phyloP scores from a whole-genome alignment of 2,329 filamentous ascomycete species.

The Gaeumannomyces tritici region DNA sequence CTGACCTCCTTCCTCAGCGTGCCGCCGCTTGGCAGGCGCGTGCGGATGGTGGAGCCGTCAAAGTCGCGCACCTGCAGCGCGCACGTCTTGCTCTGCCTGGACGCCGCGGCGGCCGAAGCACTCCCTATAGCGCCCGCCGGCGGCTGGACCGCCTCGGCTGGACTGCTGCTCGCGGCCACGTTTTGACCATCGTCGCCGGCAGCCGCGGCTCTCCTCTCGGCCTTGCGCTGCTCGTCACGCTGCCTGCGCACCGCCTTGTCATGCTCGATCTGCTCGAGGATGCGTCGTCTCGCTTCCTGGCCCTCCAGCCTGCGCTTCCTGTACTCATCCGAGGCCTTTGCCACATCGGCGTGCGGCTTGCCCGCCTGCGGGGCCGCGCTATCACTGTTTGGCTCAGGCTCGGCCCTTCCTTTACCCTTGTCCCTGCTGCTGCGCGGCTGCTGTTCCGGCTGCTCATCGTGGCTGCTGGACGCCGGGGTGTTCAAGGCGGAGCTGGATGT shows the following conservation, averaged over 20 bases:
- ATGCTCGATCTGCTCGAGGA: slow-evolving; percentile 66
- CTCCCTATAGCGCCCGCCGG: slow-evolving; percentile 15
- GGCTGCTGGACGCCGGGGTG: slow-evolving; percentile 10
- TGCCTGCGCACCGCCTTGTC: slow-evolving; percentile 62
- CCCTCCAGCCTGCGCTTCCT: slow-evolving; percentile 57
- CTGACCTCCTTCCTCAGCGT: slow-evolving; percentile 60
- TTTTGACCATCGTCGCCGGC: background rate
- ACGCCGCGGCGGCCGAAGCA: slow-evolving; percentile 15
- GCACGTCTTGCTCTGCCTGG: slow-evolving; percentile 26
- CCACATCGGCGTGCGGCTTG: slow-evolving; percentile 20
- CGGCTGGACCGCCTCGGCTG: background rate
- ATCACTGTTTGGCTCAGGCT: slow-evolving; percentile 7
- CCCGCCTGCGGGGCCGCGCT: slow-evolving; percentile 14
- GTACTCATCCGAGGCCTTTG: slow-evolving; percentile 42
- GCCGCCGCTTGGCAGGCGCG: slow-evolving; percentile 54
- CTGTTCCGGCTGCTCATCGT: slow-evolving; percentile 8
- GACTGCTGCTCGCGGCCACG: slow-evolving; percentile 3
- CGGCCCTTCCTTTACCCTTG: slow-evolving; percentile 27
- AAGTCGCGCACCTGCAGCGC: slow-evolving; percentile 73
- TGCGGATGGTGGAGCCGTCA: slow-evolving; percentile 71
- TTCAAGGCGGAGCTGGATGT: slow-evolving; percentile 1
- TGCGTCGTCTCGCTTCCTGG: slow-evolving; percentile 58
- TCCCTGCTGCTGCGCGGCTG: slow-evolving; percentile 21
- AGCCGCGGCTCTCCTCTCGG: slow-evolving; percentile 19
- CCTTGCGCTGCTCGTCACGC: slow-evolving; percentile 40